phyloP scores from a whole-genome alignment of 2,329 filamentous ascomycete species.

The Fusarium musae region DNA sequence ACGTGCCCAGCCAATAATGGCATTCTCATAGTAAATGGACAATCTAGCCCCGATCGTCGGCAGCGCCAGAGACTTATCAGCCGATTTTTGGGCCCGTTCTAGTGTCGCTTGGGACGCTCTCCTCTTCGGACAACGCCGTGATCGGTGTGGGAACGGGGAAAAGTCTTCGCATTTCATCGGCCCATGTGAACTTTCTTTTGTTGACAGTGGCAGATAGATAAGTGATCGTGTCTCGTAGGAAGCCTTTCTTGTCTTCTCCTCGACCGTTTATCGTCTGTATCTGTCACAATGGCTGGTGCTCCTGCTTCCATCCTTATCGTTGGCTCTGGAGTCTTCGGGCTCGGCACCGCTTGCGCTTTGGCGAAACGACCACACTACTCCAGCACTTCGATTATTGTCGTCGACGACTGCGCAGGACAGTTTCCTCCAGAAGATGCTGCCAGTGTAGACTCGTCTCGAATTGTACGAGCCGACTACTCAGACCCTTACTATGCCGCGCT shows the following conservation, averaged over 20 bases:
- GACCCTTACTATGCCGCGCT: constrained; percentile 80
- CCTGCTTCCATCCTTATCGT: constrained; percentile 72
- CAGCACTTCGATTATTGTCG: constrained; percentile 65
- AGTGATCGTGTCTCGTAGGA: constrained; percentile 8
- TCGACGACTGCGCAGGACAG: constrained; percentile 66
- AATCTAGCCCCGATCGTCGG: constrained; percentile 38
- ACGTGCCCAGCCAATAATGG: constrained; percentile 17
- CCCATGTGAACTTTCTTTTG: constrained; percentile 21
- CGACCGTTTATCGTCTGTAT: constrained; percentile 10
- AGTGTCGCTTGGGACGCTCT: constrained; percentile 1
- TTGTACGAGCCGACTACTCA: constrained; percentile 81
- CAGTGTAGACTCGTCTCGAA: constrained; percentile 71
- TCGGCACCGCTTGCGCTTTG: constrained; percentile 73
- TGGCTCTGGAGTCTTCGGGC: constrained; percentile 74
- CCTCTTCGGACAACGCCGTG: constrained; percentile 37
- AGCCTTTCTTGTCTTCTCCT: constrained; percentile 9
- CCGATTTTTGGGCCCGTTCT: constrained; percentile 20
- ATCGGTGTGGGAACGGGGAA: constrained; percentile 40
- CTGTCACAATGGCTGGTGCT: constrained; percentile 45
- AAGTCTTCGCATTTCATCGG: constrained; percentile 35
- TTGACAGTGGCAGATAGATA: constrained; percentile 30
- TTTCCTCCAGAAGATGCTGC: constrained; percentile 70
- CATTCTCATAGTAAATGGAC: background rate
- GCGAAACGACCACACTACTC: constrained; percentile 68
- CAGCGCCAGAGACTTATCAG: constrained; percentile 14